Base-by-base conservation (phyloP, 306 rosid species). In the Calophaca sinica region DNA sequence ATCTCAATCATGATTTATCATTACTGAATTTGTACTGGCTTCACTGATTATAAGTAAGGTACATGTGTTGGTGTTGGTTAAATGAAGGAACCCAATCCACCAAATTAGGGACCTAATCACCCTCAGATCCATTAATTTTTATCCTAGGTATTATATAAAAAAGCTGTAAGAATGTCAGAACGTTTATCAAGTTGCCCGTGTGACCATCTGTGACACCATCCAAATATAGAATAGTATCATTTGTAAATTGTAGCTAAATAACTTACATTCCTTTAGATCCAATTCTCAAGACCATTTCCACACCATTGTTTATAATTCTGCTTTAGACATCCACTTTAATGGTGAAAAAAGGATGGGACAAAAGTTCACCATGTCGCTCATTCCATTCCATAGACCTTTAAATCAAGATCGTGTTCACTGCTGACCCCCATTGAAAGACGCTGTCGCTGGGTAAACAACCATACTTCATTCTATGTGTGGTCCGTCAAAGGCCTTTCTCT, bases 1-100 rank as follows among this genome's bases (percentile, higher is more conserved):
- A 55, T 35, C 20, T 36, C 54, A 26, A 26, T 5, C 51, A 32
- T 45, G 28, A 26, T 62, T 44, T 54, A 15, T 32, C 28, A 38
- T 65, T 68, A 10, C 72, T 73, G n/a, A 82, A 29, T 74, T 62
- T 65, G 62, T 54, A 53, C 11, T 15, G 42, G 31, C 50, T 33
- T 12, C 12, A 9, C 55, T 49, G 51, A 33, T 39, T 63, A 13
- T 15, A 42, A 29, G 7, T 58, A 39, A 15, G 67, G 54, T 66
- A 39, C 55, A 45, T 13, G 15, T 48, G 54, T 52, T 58, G 69
- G 4, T 48, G 5, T 45, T 54, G 39, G 7, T 45, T 76, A 10
- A 11, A 35, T 68, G 62, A 55, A 46, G 6, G 20, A 77, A 67
- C 14, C 68, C 62, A 29, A 36, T 12, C 6, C 20, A 44, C 36